Conservation (phyloP, 2,329 filamentous ascomycete genomes). For the Neofusicoccum parvum region DNA sequence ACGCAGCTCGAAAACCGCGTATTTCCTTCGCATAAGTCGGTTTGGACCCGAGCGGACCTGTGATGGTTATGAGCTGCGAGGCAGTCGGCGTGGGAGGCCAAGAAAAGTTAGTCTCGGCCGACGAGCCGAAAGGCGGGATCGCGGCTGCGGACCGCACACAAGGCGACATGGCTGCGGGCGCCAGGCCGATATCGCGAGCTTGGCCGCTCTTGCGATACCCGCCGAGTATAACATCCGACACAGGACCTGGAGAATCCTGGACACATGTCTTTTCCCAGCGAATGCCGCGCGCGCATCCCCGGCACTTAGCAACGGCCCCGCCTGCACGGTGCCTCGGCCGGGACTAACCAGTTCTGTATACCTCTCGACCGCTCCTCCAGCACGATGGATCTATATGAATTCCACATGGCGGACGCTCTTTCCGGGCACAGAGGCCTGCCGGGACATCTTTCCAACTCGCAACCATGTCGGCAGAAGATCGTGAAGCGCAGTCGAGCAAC, state of each 20-base stretch:
- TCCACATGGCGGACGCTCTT: background rate
- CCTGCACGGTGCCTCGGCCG: background rate
- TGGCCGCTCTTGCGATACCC: background rate
- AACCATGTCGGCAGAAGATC: background rate
- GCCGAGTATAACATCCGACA: background rate
- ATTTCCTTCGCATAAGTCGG: background rate
- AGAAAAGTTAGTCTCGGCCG: conserved; percentile 1
- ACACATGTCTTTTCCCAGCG: background rate
- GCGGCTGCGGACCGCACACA: background rate
- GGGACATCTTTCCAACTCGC: too few species aligned
- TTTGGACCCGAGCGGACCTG: background rate
- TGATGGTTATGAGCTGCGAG: background rate
- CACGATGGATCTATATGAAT: background rate
- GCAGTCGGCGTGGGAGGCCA: background rate
- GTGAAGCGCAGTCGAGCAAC: background rate
- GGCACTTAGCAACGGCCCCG: too few species aligned
- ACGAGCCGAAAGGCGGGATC: background rate
- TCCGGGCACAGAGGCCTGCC: background rate
- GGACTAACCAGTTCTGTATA: background rate
- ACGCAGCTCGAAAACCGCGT: background rate
- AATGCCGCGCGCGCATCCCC: background rate
- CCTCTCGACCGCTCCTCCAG: background rate
- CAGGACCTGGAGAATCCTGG: background rate
- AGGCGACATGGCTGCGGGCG: background rate
- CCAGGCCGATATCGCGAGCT: conserved; percentile 8